These are phyloP conservation scores for Wickerhamiella infanticola DNA, from an alignment of 1,139 yeast genomes.

Conservation along the genomic window DNA sequence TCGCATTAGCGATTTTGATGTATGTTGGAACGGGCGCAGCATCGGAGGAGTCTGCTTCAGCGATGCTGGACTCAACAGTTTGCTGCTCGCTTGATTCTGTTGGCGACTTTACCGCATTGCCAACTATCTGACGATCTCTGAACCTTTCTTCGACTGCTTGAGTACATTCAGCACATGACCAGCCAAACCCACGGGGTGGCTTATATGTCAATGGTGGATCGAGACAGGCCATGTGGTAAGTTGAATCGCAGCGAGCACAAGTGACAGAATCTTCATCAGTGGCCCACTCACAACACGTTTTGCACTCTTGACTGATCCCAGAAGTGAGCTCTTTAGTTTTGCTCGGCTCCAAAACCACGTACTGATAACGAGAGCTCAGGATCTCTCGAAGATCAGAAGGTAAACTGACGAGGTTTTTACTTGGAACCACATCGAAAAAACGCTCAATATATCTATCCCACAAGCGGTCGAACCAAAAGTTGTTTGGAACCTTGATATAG, in stretches of 20 bases:
- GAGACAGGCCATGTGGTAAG: slow-evolving; percentile 69
- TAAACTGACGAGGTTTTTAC: slow-evolving; percentile 37
- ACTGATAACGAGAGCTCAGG: slow-evolving; percentile 52
- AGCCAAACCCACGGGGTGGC: slow-evolving; percentile 79
- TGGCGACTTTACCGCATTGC: not conserved
- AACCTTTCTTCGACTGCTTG: slow-evolving; percentile 24
- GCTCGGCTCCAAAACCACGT: slow-evolving; percentile 61
- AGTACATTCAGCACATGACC: slow-evolving; percentile 82
- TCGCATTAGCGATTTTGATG: slow-evolving; percentile 20
- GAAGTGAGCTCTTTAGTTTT: slow-evolving; percentile 42
- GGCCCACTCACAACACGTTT: slow-evolving; percentile 75
- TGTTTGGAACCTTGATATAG: slow-evolving; percentile 44
- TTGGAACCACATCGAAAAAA: slow-evolving; percentile 63
- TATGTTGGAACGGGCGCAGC: slow-evolving; percentile 23
- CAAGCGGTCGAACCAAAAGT: slow-evolving; percentile 72
- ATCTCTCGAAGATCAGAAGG: slow-evolving; percentile 50
- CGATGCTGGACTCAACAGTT: no score
- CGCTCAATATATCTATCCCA: slow-evolving; percentile 79
- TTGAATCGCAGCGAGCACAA: slow-evolving; percentile 50
- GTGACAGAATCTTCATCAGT: slow-evolving; percentile 56
- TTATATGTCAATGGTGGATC: slow-evolving; percentile 70
- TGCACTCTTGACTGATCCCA: slow-evolving; percentile 58
- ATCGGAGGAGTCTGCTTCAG: not conserved
- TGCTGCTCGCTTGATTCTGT: not conserved
- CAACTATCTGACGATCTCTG: not conserved